phyloP scores from a whole-genome alignment of 495 filamentous ascomycete genomes.

The Letharia lupina region DNA sequence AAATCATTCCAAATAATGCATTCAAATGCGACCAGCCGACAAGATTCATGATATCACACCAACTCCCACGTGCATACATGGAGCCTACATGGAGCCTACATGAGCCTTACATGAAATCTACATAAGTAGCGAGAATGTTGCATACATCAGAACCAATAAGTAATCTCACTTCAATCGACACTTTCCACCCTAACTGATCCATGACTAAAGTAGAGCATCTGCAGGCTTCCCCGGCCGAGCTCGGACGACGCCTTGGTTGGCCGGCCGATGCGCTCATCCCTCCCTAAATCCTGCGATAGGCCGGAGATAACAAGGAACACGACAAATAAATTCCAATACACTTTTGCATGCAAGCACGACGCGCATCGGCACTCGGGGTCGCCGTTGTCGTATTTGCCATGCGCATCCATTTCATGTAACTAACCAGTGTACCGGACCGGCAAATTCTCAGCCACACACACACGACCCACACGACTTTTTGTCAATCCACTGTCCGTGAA shows the following conservation, averaged over 20 bases:
- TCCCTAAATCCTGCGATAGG: constrained; percentile 2
- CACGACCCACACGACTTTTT: too few relatives aligned
- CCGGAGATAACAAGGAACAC: background rate
- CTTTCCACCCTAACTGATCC: too few relatives aligned
- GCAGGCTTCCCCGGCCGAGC: background rate
- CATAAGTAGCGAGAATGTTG: background rate
- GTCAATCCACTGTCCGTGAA: background rate
- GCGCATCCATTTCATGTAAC: too few relatives aligned
- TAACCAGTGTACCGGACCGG: background rate
- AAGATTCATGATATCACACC: background rate
- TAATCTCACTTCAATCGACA: too few relatives aligned
- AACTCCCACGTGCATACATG: background rate
- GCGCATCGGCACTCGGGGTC: constrained; percentile 5
- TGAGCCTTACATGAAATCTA: too few relatives aligned
- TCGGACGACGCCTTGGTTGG: constrained; percentile 3
- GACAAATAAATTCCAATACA: background rate
- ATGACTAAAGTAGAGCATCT: too few relatives aligned
- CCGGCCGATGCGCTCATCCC: background rate
- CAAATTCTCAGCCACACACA: background rate
- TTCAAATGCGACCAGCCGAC: constrained; percentile 3
- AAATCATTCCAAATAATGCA: constrained; percentile 1
- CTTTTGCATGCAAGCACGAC: background rate
- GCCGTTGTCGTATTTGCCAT: background rate
- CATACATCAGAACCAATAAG: background rate
- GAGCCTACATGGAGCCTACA: too few relatives aligned